Evolutionary conservation across 768 basidiomycete genomes (phyloP).

Genomic region (Megacollybia marginata): DNA sequence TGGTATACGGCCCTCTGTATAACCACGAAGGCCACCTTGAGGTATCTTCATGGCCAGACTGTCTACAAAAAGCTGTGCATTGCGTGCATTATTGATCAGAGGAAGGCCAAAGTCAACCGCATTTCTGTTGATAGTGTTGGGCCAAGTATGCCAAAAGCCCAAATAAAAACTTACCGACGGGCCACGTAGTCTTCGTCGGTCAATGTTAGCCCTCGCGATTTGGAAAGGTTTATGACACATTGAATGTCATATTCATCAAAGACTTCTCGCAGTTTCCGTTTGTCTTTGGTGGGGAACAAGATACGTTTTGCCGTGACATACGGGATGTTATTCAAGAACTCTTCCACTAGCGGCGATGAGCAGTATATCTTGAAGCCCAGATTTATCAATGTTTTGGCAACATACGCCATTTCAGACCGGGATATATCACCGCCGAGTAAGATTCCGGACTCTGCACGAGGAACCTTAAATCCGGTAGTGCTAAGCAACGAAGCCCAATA

Average conservation of each 20-base stretch:
- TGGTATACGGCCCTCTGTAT: slow-evolving; percentile 84
- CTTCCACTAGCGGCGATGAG: slow-evolving; percentile 72
- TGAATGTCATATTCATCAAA: slow-evolving; percentile 94
- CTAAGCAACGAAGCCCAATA: slow-evolving; percentile 94
- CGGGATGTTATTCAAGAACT: slow-evolving; percentile 70
- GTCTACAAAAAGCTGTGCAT: slow-evolving; percentile 88
- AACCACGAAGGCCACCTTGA: slow-evolving; percentile 66
- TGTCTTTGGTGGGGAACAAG: slow-evolving; percentile 94
- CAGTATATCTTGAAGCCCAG: slow-evolving; percentile 96
- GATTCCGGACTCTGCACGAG: slow-evolving; percentile 76
- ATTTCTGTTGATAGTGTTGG: slow-evolving; percentile 43
- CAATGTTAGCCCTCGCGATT: slow-evolving; percentile 64
- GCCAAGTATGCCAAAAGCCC: slow-evolving; percentile 3
- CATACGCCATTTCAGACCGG: slow-evolving; percentile 78
- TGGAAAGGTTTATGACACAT: slow-evolving; percentile 89
- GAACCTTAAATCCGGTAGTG: slow-evolving; percentile 93
- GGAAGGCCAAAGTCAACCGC: slow-evolving; percentile 95
- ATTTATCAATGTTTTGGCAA: slow-evolving; percentile 74
- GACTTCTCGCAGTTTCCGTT: slow-evolving; percentile 88
- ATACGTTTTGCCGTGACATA: slow-evolving; percentile 83
- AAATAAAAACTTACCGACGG: slow-evolving; percentile 51
- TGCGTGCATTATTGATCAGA: slow-evolving; percentile 82
- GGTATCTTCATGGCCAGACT: slow-evolving; percentile 80
- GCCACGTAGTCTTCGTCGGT: slow-evolving; percentile 97
- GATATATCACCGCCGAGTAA: slow-evolving; percentile 87